Base-by-base conservation (phyloP, 2,329 filamentous ascomycete genomes). In the Pseudogymnoascus sp. region DNA sequence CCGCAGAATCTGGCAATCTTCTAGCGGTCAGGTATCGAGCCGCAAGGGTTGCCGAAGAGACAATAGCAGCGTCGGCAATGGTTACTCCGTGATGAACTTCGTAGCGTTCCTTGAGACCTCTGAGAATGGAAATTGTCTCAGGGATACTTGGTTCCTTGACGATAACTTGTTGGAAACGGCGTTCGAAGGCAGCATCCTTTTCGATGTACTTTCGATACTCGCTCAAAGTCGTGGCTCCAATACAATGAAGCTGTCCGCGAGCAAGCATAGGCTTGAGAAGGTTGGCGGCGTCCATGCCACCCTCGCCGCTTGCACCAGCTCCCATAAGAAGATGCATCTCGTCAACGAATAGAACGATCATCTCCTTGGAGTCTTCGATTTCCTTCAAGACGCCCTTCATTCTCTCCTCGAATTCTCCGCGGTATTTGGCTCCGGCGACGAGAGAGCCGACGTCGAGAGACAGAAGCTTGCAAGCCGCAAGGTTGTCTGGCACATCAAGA, bases 311-410 rank as follows among this genome's bases (percentile, higher is more conserved):
- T 38, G 92, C 87, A 64, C 94, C 94, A 67, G 94, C 94, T 64
- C 94, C 94, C 94, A 99, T 99, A 65, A 99, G 86, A 66, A 99
- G 83, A 78, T 99, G 94, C 67, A 99, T 99, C 76, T 99, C 94
- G 76, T 99, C 94, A 68, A 99, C 94, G 70, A 99, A 99, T 66
- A 99, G 86, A 60, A 99, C 89, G 72, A 99, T 97, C 81, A 92
- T 96, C 63, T 97, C 93, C 74, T 94, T 95, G 60, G 92, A 91
- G 62, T 96, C 88, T 68, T 92, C 84, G 63, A 99, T 96, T 78
- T 99, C 94, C 76, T 97, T 99, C 70, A 99, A 77, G 4, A 99
- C 94, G 62, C 93, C 92, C 83, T 99, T 99, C 92, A 99, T 97
- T 69, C 94, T 86, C 81, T 99, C 94, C 75, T 99, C 94, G 64